Conservation (phyloP, 352 stramenopile species). For the Blastocystis sp. region DNA sequence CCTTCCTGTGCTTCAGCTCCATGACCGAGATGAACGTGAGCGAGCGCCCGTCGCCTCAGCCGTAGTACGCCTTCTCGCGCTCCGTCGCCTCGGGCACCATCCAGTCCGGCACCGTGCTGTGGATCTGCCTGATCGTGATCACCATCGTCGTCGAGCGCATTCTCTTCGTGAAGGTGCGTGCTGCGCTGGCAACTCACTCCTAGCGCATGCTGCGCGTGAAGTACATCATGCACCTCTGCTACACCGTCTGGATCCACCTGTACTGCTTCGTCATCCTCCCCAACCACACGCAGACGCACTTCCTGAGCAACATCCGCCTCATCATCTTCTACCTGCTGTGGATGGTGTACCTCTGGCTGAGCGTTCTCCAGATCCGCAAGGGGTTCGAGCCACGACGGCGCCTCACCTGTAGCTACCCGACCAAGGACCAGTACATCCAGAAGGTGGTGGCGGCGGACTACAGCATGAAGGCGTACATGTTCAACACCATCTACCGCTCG, state of each 20-base stretch:
- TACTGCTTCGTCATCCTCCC: conserved; percentile 66
- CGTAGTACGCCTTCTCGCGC: conserved; percentile 66
- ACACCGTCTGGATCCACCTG: conserved; percentile 39
- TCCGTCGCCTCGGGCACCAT: conserved; percentile 33
- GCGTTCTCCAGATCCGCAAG: conserved; percentile 54
- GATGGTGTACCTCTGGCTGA: conserved; percentile 49
- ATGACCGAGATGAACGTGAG: conserved; percentile 66
- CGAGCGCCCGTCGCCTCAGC: background rate
- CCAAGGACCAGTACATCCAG: conserved; percentile 70
- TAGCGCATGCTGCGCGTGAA: conserved; percentile 64
- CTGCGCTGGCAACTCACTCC: background rate
- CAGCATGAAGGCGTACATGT: conserved; percentile 48
- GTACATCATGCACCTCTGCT: conserved; percentile 16
- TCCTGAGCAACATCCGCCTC: conserved; percentile 42
- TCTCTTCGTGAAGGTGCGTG: conserved; percentile 17
- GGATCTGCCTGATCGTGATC: conserved; percentile 65
- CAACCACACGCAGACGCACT: conserved; percentile 45
- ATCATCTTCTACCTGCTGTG: conserved; percentile 70
- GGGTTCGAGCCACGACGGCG: background rate
- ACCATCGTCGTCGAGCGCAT: conserved; percentile 61
- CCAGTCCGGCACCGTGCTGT: conserved; percentile 39
- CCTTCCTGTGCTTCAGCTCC: conserved; percentile 52
- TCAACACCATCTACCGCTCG: conserved; percentile 51
- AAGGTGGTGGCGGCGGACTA: conserved; percentile 68
- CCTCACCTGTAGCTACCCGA: conserved; percentile 44